phyloP scores from a whole-genome alignment of 1,139 yeast species.

The Lodderomyces beijingensis region DNA sequence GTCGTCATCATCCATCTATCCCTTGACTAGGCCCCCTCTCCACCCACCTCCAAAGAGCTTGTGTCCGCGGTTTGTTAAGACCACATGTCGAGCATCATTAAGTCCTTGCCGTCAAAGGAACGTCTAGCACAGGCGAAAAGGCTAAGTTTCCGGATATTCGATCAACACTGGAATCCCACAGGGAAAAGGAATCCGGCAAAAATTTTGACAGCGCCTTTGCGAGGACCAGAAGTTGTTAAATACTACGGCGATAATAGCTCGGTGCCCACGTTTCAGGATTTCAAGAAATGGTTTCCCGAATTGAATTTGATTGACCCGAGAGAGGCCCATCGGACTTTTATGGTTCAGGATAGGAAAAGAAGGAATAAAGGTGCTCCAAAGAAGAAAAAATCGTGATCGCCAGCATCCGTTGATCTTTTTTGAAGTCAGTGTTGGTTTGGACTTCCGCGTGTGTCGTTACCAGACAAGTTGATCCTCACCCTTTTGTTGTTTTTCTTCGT shows the following conservation, averaged over 20 bases:
- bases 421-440: too few relatives aligned
- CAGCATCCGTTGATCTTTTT: constrained; percentile 2
- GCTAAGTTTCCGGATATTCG: constrained; percentile 30
- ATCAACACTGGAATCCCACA: constrained; percentile 55
- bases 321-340: constrained; percentile 64
- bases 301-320: constrained; percentile 65
- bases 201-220: constrained; percentile 65
- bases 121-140: constrained; percentile 28
- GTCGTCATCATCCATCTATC: too few relatives aligned
- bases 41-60: too few relatives aligned
- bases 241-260: constrained; percentile 73
- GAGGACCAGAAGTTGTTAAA: constrained; percentile 66
- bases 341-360: constrained; percentile 68
- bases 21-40: too few relatives aligned
- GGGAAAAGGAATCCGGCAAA: constrained; percentile 72
- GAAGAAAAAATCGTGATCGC: constrained; percentile 47
- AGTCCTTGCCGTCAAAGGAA: constrained; percentile 23
- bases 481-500: too few relatives aligned
- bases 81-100: constrained; percentile 16
- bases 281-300: constrained; percentile 54
- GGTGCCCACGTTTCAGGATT: constrained; percentile 59
- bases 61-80: too few relatives aligned
- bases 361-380: constrained; percentile 93
- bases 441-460: too few relatives aligned
- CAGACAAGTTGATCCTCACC: too few relatives aligned